Percentiles rank a stretch among this genome's conserved stretches.
Evolutionary conservation across 192 early-diverging fungal genomes (phyloP).

Genomic region (Backusella liffmaniae): DNA sequence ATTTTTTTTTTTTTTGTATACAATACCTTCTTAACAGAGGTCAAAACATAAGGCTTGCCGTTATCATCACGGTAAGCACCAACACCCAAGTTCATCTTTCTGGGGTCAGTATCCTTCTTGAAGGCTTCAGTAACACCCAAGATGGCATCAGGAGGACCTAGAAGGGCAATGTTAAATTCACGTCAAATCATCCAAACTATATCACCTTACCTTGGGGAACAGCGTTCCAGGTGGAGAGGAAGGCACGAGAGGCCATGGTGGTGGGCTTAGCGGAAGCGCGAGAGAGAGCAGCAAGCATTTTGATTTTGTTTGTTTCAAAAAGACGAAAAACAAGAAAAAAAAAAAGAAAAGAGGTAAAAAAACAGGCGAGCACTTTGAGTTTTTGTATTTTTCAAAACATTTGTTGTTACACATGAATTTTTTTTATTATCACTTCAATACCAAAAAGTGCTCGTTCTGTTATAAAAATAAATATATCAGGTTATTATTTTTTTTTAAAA

Average conservation of each 20-base stretch:
- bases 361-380: not conserved
- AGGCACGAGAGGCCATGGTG: constrained; percentile 27
- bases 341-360: not conserved
- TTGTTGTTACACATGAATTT: not conserved
- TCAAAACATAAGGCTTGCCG: constrained; percentile 92
- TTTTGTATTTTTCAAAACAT: not conserved
- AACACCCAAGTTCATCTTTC: constrained; percentile 98
- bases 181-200: not conserved
- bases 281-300: constrained; percentile 37
- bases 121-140: constrained; percentile 92
- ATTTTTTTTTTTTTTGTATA: not conserved
- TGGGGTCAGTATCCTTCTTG: constrained; percentile 84
- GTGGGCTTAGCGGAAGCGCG: constrained; percentile 16
- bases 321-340: not conserved
- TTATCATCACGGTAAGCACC: constrained; percentile 96
- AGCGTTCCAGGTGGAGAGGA: constrained; percentile 54
- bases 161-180: not conserved
- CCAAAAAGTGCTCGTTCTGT: not conserved
- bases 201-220: constrained; percentile 52
- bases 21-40: constrained; percentile 77
- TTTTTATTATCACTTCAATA: not conserved
- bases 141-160: constrained; percentile 78
- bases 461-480: not conserved
- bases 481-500: not conserved
- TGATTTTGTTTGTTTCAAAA: constrained; percentile 1